Conservation (phyloP, 192 early-diverging fungal species). For the Nowakowskiella sp. region DNA sequence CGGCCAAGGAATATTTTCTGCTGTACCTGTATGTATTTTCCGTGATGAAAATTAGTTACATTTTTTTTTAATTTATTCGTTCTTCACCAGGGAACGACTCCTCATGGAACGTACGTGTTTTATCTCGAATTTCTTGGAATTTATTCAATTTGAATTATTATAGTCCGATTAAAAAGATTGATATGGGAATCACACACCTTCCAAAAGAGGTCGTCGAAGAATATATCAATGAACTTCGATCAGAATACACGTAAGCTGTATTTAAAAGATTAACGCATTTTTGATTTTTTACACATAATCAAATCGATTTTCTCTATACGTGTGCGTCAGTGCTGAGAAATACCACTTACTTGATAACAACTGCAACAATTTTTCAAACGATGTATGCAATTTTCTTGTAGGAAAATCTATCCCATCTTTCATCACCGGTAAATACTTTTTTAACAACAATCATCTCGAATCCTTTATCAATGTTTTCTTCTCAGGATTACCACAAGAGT, state of each 20-base stretch:
- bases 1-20: slow-evolving; percentile 77
- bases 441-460: slow-evolving; percentile 45
- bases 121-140: no score
- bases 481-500: slow-evolving; percentile 16
- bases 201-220: slow-evolving; percentile 62
- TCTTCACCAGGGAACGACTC: no score
- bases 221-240: slow-evolving; percentile 59
- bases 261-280: background rate
- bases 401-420: slow-evolving; percentile 64
- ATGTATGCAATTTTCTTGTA: slow-evolving; percentile 71
- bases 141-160: slow-evolving; percentile 68
- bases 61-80: background rate
- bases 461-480: background rate
- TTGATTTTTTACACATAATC: no score
- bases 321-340: slow-evolving; percentile 46
- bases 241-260: no score
- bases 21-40: slow-evolving; percentile 3
- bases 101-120: no score
- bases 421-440: slow-evolving; percentile 69
- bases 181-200: slow-evolving; percentile 72
- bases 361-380: slow-evolving; percentile 74
- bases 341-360: slow-evolving; percentile 86
- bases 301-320: no score
- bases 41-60: background rate
- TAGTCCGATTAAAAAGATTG: slow-evolving; percentile 51